These are phyloP conservation scores for Brassica cretica DNA, from an alignment of 345 rosid genomes.

Conservation along the genomic window DNA sequence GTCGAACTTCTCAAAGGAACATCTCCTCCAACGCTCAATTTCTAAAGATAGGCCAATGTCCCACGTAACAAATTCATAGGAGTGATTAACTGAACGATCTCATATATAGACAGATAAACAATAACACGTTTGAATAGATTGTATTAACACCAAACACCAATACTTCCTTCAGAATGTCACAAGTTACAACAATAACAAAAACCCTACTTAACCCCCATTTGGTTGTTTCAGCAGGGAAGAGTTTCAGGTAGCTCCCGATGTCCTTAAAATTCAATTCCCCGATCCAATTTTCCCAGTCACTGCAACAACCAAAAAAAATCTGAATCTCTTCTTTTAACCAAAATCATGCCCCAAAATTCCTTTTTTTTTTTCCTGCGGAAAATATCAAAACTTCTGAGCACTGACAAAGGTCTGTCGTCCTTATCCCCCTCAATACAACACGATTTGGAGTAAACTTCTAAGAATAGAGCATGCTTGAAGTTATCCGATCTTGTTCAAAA, in stretches of 20 bases:
- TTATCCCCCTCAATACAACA: too few species aligned
- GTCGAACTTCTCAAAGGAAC: too few species aligned
- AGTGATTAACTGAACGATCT: too few species aligned
- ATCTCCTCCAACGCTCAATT: too few species aligned
- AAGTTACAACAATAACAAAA: not conserved
- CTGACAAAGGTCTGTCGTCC: slow-evolving; percentile 1
- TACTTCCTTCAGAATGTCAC: not conserved
- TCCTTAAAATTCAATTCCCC: not conserved
- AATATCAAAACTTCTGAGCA: slow-evolving; percentile 17
- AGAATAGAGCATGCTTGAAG: slow-evolving; percentile 33
- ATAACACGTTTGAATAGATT: not conserved
- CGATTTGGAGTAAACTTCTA: not conserved
- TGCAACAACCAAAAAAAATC: not conserved
- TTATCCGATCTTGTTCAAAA: slow-evolving; percentile 61
- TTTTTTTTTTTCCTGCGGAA: not conserved
- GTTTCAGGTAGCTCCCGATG: not conserved
- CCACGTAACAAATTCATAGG: too few species aligned
- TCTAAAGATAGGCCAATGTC: too few species aligned
- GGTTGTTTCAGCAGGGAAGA: not conserved
- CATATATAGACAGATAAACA: too few species aligned
- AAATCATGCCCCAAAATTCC: not conserved
- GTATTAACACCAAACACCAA: not conserved
- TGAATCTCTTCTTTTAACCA: not conserved
- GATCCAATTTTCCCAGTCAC: not conserved
- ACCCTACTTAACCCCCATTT: not conserved